These are phyloP conservation scores for Arabidopsis suecica DNA, from an alignment of 345 rosid species.

Conservation along the genomic window DNA sequence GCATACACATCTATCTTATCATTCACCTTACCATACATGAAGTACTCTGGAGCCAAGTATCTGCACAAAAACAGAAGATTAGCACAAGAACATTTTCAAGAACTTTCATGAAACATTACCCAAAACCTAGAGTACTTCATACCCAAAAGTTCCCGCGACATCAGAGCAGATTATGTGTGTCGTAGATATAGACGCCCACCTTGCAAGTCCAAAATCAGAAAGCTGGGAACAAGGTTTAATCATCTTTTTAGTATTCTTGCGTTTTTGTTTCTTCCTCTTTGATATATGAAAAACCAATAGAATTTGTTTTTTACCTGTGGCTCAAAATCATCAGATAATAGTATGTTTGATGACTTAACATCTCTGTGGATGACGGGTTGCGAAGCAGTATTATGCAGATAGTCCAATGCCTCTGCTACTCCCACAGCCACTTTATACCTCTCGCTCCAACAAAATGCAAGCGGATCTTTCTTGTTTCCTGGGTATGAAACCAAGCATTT, in stretches of 20 bases:
- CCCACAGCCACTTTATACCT: slow-evolving; percentile 88
- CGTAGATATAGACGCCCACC: slow-evolving; percentile 69
- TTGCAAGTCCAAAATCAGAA: slow-evolving; percentile 95
- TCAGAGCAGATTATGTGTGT: slow-evolving; percentile 71
- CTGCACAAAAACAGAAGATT: slow-evolving; percentile 51
- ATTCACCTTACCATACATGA: slow-evolving; percentile 89
- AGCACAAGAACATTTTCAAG: slow-evolving; percentile 12
- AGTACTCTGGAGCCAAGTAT: slow-evolving; percentile 98
- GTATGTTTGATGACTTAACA: slow-evolving; percentile 94
- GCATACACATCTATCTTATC: slow-evolving; percentile 95
- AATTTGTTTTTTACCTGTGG: slow-evolving; percentile 69
- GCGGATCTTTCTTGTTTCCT: slow-evolving; percentile 67
- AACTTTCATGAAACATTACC: slow-evolving; percentile 12
- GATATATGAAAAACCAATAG: slow-evolving; percentile 1
- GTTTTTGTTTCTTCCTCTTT: neutral
- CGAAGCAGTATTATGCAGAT: slow-evolving; percentile 70
- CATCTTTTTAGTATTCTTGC: slow-evolving; percentile 3
- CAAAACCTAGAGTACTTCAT: slow-evolving; percentile 24
- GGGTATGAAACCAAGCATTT: slow-evolving; percentile 21
- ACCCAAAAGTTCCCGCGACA: slow-evolving; percentile 98
- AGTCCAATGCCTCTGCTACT: slow-evolving; percentile 87
- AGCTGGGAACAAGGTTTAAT: slow-evolving; percentile 54
- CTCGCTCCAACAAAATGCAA: slow-evolving; percentile 75
- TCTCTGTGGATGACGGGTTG: slow-evolving; percentile 87
- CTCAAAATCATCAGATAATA: slow-evolving; percentile 84